Evolutionary conservation across 2,329 filamentous ascomycete species (phyloP), one percentile per base, ranked within the genome.

Genomic region (Dryadomyces sulphureus): DNA sequence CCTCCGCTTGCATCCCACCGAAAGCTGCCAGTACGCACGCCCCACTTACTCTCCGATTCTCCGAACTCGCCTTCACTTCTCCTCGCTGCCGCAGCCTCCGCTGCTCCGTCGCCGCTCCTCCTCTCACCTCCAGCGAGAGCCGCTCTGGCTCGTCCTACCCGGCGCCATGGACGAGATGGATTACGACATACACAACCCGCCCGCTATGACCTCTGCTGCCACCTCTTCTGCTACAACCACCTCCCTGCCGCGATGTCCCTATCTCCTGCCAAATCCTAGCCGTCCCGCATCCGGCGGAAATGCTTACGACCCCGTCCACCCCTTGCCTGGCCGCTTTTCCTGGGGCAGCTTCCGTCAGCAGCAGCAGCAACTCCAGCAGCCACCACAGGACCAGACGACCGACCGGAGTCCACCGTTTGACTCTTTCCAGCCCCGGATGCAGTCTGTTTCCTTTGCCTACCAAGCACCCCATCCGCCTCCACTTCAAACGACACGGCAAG

Each of bases 111-210:
- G 9, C 9, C 27, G 27, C n/a, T 30, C 24, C 19, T 1, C 39
- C n/a, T n/a, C n/a, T n/a, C n/a, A 16, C 27, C 11, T 12, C 19
- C 41, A n/a, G 5, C 17, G 5, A 21, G 27, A n/a, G 7, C 27
- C 22, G 21, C 17, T n/a, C 36, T n/a, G 22, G 20, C 21, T 6
- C 16, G 20, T 11, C 32, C 12, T 19, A 30, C 24, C 20, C 39
- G 39, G 12, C 17, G 39, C 17, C 32, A 56, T 62, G 55, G 60
- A 62, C 43, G 54, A 55, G 32, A 60, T 62, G 57, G 57, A 62
- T 43, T 60, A 57, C 44, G 43, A 56, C 43, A 54, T 58, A 56
- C 59, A 59, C 39, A 48, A 50, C 41, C 42, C 55, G 7, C 41
- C 45, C 19, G n/a, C n/a, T n/a, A n/a, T n/a, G n/a, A n/a, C n/a